These are phyloP conservation scores for Achaetomiella virescens DNA, from an alignment of 495 filamentous ascomycete species.

Conservation along the genomic window DNA sequence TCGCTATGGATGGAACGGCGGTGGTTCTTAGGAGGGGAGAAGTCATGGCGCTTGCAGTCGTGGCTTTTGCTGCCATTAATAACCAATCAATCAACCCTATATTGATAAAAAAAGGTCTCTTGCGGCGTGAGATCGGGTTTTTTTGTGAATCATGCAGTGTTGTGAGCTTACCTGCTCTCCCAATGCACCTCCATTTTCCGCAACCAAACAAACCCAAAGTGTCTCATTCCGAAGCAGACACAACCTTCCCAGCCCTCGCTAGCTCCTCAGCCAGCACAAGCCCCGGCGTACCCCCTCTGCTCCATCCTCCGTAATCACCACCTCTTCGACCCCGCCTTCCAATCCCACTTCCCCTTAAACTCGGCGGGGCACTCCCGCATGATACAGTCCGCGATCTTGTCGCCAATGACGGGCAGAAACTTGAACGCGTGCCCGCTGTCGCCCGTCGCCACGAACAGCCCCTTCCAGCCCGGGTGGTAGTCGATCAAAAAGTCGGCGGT, in stretches of 20 bases:
- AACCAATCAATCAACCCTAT: neutral
- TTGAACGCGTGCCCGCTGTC: constrained; percentile 86
- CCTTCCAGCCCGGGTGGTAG: constrained; percentile 61
- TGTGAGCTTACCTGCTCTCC: constrained; percentile 1
- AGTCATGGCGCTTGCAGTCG: neutral
- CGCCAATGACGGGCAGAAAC: constrained; percentile 80
- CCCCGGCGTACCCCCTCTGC: constrained; percentile 51
- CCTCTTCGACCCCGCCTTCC: constrained; percentile 38
- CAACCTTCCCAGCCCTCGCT: constrained; percentile 20
- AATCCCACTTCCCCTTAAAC: constrained; percentile 62
- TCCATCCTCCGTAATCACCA: constrained; percentile 56
- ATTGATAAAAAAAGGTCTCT: neutral
- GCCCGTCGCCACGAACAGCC: constrained; percentile 75
- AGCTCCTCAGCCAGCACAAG: constrained; percentile 50
- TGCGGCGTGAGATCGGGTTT: neutral
- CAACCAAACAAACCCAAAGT: neutral
- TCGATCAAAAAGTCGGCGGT: constrained; percentile 74
- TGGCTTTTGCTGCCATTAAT: constrained; percentile 14
- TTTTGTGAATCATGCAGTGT: neutral
- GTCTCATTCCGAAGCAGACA: neutral
- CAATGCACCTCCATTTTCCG: neutral
- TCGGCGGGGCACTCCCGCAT: constrained; percentile 49
- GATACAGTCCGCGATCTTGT: constrained; percentile 65
- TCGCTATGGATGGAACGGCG: neutral
- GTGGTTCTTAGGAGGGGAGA: too few relatives aligned